Evolutionary conservation across 352 stramenopile genomes (phyloP), one percentile per base, ranked within the genome.

Genomic region (Phytophthora sp.): DNA sequence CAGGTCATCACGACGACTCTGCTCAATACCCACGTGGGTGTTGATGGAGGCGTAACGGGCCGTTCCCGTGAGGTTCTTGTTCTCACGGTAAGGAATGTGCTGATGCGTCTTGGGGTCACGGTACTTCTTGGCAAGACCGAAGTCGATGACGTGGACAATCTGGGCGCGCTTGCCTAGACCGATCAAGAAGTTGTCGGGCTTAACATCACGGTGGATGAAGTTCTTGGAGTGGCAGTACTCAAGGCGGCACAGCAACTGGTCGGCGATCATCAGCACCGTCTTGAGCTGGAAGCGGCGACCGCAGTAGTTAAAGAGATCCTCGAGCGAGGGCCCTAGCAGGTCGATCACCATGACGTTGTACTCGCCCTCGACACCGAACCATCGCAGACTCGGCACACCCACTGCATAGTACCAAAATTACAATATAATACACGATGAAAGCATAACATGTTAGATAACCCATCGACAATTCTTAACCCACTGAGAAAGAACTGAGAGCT

Each of bases 261-360:
- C 88, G 0, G 90, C 88, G 44, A 97, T 91, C 93, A 99, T 98
- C 30, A 99, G 78, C 58, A 98, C 95, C 5, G 95, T 98, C 79
- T 99, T 99, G 31, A 99, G 84, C 64, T 95, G 91, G 71, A 97
- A 97, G 61, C 85, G 82, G 16, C 88, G 81, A 9, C 86, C 86
- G 60, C 88, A 96, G 74, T 93, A 94, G 73, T 95, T 96, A 77
- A 96, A 96, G 35, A 96, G 67, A 52, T 95, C 86, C 44, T 95
- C 88, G 8, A 95, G 81, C 42, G 93, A 99, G 6, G 97, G 97
- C 13, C 98, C 98, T 7, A 99, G 83, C 38, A 99, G 79, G 75
- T 99, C 98, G 50, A 99, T 97, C 21, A 99, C 97, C 97, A 99
- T 99, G 30, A 99, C 97, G 69, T 99, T 99, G 88, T 99, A 99